phyloP scores from a whole-genome alignment of 805 yeast species.

The Torulaspora indica region DNA sequence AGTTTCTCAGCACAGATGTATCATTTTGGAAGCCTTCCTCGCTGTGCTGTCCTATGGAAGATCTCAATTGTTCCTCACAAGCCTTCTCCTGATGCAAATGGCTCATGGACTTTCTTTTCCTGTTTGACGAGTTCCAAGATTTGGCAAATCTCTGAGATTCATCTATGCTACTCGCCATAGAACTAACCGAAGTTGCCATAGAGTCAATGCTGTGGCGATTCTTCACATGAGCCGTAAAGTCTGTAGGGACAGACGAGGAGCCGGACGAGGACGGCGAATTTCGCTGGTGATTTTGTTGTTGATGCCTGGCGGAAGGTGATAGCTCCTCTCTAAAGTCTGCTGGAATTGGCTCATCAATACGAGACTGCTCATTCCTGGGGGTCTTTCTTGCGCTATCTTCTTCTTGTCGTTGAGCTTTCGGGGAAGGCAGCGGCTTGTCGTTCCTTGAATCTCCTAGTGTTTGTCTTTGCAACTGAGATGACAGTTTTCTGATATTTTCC shows the following conservation, averaged over 20 bases:
- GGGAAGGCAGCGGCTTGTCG: slow-evolving; percentile 2
- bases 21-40: not conserved
- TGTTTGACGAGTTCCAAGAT: slow-evolving; percentile 36
- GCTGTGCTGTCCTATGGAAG: slow-evolving; percentile 1
- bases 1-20: slow-evolving; percentile 11
- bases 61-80: not conserved
- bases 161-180: slow-evolving; percentile 33
- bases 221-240: slow-evolving; percentile 29
- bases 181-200: slow-evolving; percentile 34
- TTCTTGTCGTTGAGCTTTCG: not conserved
- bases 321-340: not conserved
- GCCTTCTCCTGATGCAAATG: slow-evolving; percentile 15
- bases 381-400: not conserved
- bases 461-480: slow-evolving; percentile 26
- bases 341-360: not conserved
- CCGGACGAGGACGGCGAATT: slow-evolving; percentile 26
- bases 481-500: slow-evolving; percentile 30
- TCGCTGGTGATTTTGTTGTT: slow-evolving; percentile 6
- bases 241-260: slow-evolving; percentile 34
- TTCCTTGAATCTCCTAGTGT: not conserved
- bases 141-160: slow-evolving; percentile 35
- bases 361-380: slow-evolving; percentile 3
- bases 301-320: not conserved
- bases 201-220: slow-evolving; percentile 32
- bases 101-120: slow-evolving; percentile 33